Conservation (phyloP, 805 yeast species). For the Jamesozyma lodderae region DNA sequence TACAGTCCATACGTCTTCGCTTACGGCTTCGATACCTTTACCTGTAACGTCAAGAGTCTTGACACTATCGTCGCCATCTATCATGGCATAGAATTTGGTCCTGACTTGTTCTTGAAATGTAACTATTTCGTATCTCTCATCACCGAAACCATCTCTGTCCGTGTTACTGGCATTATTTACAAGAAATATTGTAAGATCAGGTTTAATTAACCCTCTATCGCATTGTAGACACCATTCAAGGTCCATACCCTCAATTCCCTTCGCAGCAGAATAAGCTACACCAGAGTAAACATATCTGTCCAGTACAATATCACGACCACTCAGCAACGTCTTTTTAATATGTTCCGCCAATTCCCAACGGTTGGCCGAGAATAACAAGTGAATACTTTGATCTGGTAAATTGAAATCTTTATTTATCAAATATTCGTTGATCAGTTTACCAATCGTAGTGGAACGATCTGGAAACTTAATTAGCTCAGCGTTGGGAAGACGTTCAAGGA, state of each 20-base stretch:
- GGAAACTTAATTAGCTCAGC: constrained; percentile 70
- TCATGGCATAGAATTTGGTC: constrained; percentile 43
- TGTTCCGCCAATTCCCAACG: constrained; percentile 72
- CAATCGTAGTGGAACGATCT: constrained; percentile 75
- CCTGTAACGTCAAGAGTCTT: constrained; percentile 51
- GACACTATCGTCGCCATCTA: constrained; percentile 33
- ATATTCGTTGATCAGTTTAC: constrained; percentile 67
- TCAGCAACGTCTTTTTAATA: constrained; percentile 37
- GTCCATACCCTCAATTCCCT: constrained; percentile 42
- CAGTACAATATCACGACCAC: constrained; percentile 55
- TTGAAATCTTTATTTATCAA: constrained; percentile 41
- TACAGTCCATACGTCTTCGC: constrained; percentile 7
- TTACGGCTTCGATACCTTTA: constrained; percentile 48
- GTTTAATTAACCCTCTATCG: constrained; percentile 76
- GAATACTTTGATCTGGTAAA: constrained; percentile 73
- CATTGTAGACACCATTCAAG: constrained; percentile 73
- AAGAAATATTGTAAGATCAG: constrained; percentile 76
- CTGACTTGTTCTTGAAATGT: constrained; percentile 72
- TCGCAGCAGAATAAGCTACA: constrained; percentile 83
- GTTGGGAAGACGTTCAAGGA: constrained; percentile 30
- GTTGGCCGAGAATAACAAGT: constrained; percentile 82
- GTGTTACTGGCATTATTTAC: constrained; percentile 37
- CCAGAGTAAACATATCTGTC: constrained; percentile 94
- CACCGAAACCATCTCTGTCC: constrained; percentile 77
- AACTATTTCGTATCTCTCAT: constrained; percentile 77